These are phyloP conservation scores for Aspergillus brunneoviolaceus DNA, from an alignment of 2,329 filamentous ascomycete species.

Conservation along the genomic window DNA sequence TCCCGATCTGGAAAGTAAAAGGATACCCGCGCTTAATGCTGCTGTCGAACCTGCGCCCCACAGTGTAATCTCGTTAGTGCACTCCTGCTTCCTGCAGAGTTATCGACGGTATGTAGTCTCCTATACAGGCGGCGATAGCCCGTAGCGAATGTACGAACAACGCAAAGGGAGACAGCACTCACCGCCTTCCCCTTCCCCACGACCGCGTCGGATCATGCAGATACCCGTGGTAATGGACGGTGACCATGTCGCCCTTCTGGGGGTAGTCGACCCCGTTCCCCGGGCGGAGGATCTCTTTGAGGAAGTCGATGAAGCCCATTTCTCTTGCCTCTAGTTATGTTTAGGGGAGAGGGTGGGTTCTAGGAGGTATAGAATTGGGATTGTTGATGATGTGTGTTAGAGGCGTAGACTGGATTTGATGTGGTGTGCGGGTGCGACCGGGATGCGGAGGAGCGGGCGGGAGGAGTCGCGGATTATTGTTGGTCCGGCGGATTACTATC, in stretches of 20 bases:
- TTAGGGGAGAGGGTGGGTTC: too few relatives aligned
- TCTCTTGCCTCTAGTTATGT: neutral
- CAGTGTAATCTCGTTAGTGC: neutral
- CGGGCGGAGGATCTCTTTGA: conserved; percentile 22
- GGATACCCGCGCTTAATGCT: conserved; percentile 21
- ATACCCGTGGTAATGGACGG: conserved; percentile 23
- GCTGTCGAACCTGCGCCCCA: conserved; percentile 18
- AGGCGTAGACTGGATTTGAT: neutral
- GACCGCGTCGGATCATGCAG: conserved; percentile 22
- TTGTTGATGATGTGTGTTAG: too few relatives aligned
- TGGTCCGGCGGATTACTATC: neutral
- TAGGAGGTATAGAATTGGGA: too few relatives aligned
- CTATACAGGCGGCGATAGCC: too few relatives aligned
- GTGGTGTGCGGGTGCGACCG: neutral
- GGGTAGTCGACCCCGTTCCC: conserved; percentile 22
- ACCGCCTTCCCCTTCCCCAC: conserved; percentile 20
- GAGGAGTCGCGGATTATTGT: neutral
- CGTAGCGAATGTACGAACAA: neutral
- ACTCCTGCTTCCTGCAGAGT: neutral
- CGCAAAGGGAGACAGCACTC: neutral
- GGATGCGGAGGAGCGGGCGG: neutral
- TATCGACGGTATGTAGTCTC: too few relatives aligned
- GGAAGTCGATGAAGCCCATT: conserved; percentile 22
- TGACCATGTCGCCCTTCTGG: conserved; percentile 19
- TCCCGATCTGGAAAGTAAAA: conserved; percentile 20